Evolutionary conservation across 768 basidiomycete species (phyloP), one percentile per base, ranked within the genome.

Genomic region (Boletus speciosus): DNA sequence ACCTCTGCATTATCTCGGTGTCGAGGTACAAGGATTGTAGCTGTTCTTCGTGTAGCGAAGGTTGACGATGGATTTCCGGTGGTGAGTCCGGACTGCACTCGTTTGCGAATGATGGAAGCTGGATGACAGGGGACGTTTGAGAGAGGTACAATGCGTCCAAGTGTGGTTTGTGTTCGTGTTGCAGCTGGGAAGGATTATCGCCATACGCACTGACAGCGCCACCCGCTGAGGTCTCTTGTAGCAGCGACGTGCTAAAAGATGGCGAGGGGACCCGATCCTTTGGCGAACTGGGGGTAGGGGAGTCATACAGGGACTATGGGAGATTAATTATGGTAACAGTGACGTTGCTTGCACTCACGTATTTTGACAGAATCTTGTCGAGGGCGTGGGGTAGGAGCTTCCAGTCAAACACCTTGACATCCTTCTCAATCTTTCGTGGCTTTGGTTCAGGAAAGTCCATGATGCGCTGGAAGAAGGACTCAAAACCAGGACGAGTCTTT

Each of bases 341-440:
- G n/a, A 41, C 15, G 51, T 47, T 39, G 31, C 5, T 23, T 5
- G 0, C 25, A 77, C 87, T 61, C 61, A 90, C 90, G 65, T 91
- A 92, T 91, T 90, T 90, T 4, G 85, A 84, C 21, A 90, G 75
- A 54, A 91, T 88, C 69, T 90, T 91, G 44, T 88, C 84, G 49
- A 92, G 69, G 0, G 88, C 88, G 58, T 84, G 81, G 16, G 79
- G 79, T n/a, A 92, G 75, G 42, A 81, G 69, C 29, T 75, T 76
- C 90, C 90, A 92, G 38, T 83, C 81, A 61, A 92, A 92, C 8
- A 91, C 86, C 68, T 92, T 92, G 65, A 99, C 80, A 64, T 98
- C 93, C 78, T 98, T 98, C 66, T 98, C 96, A 58, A 98, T 99
- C 67, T 94, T 95, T 51, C 96, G 80, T 4, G 96, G 96, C 68